Evolutionary conservation across 164 flowering plant species (phyloP), one percentile per base, ranked within the genome.

Genomic region (Cinnamomum chago): DNA sequence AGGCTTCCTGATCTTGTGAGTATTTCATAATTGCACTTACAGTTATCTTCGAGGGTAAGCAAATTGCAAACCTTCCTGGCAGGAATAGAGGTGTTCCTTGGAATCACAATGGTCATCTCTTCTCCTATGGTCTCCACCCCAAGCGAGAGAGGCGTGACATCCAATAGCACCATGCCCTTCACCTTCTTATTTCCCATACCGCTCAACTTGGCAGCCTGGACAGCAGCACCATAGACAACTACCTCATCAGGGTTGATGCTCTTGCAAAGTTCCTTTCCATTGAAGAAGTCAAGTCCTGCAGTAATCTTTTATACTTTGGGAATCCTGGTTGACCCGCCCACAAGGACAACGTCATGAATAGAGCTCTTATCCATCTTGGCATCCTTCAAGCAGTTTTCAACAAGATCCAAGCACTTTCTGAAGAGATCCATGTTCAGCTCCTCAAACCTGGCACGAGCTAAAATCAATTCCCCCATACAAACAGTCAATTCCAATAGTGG

Each of bases 241-340:
- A 89, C 91, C 73, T 88, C 88, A 62, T 87, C 90, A 11, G 90
- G 88, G 82, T 86, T 86, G 68, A 87, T 86, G 79, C 88, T 85
- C 82, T 85, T 87, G 84, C 90, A 86, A 1, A 87, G 87, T 78
- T 87, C 90, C 79, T 85, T 85, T 15, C 89, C 89, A 17, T 89
- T 85, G 76, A 85, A 88, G 82, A 87, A 85, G 55, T 88, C 90
- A n/a, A n/a, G n/a, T n/a, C n/a, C 75, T 88, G 88, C 81, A 88
- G 78, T 47, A 86, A 73, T 35, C 80, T 84, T 75, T 88, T 88
- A 1, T n/a, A 88, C 89, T 76, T 82, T 87, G 5, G 88, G 89
- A 69, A 88, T 87, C 60, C 90, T 76, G 1, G 91, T 87, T 0
- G 90, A 87, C 1, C 91, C 91, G 30, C 90, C 91, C 58, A 88